Conservation (phyloP, 2,329 filamentous ascomycete genomes). For the Truncatella angustata region DNA sequence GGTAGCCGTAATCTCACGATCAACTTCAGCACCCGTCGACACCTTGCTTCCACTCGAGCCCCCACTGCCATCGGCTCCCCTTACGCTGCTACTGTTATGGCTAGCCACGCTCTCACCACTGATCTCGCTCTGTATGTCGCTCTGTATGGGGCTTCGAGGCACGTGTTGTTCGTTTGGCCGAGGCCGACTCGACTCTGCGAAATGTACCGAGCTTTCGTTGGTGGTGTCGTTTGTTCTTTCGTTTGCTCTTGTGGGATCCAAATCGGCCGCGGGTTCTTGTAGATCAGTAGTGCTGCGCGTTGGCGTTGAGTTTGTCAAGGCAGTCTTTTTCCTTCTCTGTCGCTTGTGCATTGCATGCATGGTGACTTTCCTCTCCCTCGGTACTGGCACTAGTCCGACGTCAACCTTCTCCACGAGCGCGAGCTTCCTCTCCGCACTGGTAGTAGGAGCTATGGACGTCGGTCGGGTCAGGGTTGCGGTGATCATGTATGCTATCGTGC, state of each 20-base stretch:
- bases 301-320: constrained; percentile 44
- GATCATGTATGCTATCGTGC: constrained; percentile 87
- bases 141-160: constrained; percentile 42
- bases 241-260: constrained; percentile 34
- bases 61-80: constrained; percentile 42
- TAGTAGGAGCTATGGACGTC: constrained; percentile 77
- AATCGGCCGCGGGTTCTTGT: constrained; percentile 34
- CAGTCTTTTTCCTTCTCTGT: constrained; percentile 59
- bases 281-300: constrained; percentile 31
- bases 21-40: constrained; percentile 50
- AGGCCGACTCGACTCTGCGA: constrained; percentile 34
- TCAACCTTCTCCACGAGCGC: constrained; percentile 81
- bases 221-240: constrained; percentile 36
- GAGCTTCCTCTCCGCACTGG: constrained; percentile 78
- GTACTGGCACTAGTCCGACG: constrained; percentile 70
- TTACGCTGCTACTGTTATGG: constrained; percentile 58
- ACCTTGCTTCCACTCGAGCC: constrained; percentile 50
- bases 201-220: constrained; percentile 37
- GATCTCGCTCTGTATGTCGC: constrained; percentile 64
- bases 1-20: constrained; percentile 81
- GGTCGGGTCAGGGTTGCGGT: constrained; percentile 88
- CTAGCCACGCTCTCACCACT: constrained; percentile 70
- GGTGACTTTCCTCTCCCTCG: constrained; percentile 79
- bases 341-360: constrained; percentile 81
- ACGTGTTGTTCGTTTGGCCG: constrained; percentile 33